These are phyloP conservation scores for Thelephora terrestris DNA, from an alignment of 1,284 basidiomycete genomes.

Conservation along the genomic window DNA sequence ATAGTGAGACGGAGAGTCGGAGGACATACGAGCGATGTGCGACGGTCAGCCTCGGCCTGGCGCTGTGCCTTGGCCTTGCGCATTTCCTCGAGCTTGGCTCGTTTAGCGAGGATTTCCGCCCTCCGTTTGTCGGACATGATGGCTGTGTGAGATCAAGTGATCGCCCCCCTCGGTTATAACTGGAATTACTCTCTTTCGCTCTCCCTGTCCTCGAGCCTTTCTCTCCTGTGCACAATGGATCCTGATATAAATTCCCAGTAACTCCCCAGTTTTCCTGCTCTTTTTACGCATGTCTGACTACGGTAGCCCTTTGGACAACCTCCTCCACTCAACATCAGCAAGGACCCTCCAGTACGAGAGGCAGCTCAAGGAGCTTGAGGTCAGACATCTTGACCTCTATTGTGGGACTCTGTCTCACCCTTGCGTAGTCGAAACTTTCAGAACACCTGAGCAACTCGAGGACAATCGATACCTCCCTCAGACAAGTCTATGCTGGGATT, in stretches of 20 bases:
- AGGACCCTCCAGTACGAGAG: slow-evolving; percentile 46
- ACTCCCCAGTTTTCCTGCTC: not conserved
- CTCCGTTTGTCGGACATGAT: slow-evolving; percentile 37
- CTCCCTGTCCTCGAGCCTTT: not conserved
- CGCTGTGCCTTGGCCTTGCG: slow-evolving; percentile 64
- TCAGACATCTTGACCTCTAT: slow-evolving; percentile 18
- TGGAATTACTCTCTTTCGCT: not conserved
- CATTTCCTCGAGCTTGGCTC: slow-evolving; percentile 79
- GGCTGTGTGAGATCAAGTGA: not conserved
- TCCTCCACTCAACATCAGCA: slow-evolving; percentile 36
- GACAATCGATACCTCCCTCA: slow-evolving; percentile 55
- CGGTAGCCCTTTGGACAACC: slow-evolving; percentile 28
- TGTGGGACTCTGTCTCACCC: not conserved
- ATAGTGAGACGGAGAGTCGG: slow-evolving; percentile 4
- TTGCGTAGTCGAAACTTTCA: slow-evolving; percentile 43
- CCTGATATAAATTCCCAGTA: not conserved
- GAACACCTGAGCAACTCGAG: slow-evolving; percentile 63
- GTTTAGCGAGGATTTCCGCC: slow-evolving; percentile 88
- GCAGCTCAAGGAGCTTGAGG: slow-evolving; percentile 64
- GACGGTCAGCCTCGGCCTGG: slow-evolving; percentile 48
- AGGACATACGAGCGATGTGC: slow-evolving; percentile 29
- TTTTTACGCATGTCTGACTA: not conserved
- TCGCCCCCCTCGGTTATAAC: not conserved
- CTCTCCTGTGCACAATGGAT: not conserved
- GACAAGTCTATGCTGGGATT: slow-evolving; percentile 46